Evolutionary conservation across 129 eudicot species (phyloP).

Genomic region (Artemisia argyi): DNA sequence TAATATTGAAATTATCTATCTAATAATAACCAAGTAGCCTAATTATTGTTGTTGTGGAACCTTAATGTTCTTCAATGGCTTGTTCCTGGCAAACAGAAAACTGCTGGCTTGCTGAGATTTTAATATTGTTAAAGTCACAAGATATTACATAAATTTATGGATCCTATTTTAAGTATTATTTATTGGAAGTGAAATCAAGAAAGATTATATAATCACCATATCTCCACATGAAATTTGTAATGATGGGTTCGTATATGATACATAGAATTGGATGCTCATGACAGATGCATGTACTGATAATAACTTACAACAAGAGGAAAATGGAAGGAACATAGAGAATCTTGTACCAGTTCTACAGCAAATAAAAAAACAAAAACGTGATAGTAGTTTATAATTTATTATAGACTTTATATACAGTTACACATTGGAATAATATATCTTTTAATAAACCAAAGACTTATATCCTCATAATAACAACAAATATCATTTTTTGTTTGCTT

Average conservation of each 20-base stretch:
- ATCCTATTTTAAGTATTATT: not conserved
- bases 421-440: not conserved
- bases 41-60: conserved; percentile 1
- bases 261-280: conserved; percentile 29
- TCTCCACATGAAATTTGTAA: conserved; percentile 22
- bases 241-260: conserved; percentile 23
- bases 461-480: not conserved
- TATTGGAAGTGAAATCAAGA: conserved; percentile 21
- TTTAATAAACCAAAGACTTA: not conserved
- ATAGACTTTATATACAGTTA: not conserved
- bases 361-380: conserved; percentile 13
- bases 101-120: not conserved
- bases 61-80: not conserved
- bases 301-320: conserved; percentile 5
- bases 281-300: conserved; percentile 24
- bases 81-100: conserved; percentile 21
- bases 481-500: conserved; percentile 6
- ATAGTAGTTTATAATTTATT: not conserved
- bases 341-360: conserved; percentile 11
- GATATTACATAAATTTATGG: too few species aligned
- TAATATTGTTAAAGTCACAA: not conserved
- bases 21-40: conserved; percentile 5
- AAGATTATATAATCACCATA: not conserved
- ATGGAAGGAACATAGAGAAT: conserved; percentile 28
- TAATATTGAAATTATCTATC: not conserved